Evolutionary conservation across 1,284 basidiomycete genomes (phyloP), one percentile per base, ranked within the genome.

Genomic region (Moesziomyces sp.): DNA sequence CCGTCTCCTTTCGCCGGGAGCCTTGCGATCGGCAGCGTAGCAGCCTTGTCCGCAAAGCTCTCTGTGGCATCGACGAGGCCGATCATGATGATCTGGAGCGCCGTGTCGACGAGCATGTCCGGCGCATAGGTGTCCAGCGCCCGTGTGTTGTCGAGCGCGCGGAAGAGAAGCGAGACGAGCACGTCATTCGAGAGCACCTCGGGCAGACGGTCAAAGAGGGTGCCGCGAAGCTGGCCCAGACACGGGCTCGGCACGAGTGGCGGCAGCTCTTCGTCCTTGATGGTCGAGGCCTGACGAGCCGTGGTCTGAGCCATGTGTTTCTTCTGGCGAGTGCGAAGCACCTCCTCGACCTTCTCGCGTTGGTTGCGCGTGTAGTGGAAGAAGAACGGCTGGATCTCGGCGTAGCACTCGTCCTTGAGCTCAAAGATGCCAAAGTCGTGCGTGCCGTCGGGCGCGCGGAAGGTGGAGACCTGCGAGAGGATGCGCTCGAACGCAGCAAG

Each of bases 351-450:
- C 81, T 95, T 93, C 79, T 97, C 93, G 46, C 94, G 89, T 82
- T 94, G 92, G 85, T 99, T 99, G 34, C 95, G 89, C 13, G 93
- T 92, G 85, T 97, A 99, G 82, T 98, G 94, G 83, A 91, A 93
- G 87, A 96, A 98, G 86, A 94, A 97, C 0, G 95, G 94, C 79
- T 98, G 92, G 70, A 99, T 91, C 74, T 97, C 92, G 69, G 90
- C 90, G 82, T 90, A 94, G 28, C 87, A 88, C 77, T 92, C 92
- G 34, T 93, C 89, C 80, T 91, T 92, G 63, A 99, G 88, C 76
- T 94, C 91, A 85, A 97, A 99, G 40, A 90, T 87, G 0, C 97
- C 97, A 1, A 88, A 88, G 75, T 97, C 94, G 2, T 89, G 87
- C 0, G 88, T 89, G 0, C 89, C 85, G 78, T 93, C 91, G 0